phyloP scores from a whole-genome alignment of 1,284 basidiomycete genomes.

The Microbotryum scabiosae region DNA sequence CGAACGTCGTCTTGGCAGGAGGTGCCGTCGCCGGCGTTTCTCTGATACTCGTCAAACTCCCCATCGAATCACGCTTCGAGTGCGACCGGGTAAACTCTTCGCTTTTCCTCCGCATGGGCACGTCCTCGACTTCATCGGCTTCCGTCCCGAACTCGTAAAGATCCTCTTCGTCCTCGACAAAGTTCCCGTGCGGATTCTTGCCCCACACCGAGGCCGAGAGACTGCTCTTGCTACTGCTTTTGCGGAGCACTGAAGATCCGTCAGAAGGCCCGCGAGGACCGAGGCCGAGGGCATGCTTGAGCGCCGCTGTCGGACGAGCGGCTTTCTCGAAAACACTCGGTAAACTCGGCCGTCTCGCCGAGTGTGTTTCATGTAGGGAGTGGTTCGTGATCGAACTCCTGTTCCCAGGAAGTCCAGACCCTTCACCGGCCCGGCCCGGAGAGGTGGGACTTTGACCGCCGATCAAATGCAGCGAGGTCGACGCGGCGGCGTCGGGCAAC shows the following conservation, averaged over 20 bases:
- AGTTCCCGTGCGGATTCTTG: background rate
- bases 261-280: background rate
- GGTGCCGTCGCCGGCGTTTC: conserved; percentile 13
- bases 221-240: background rate
- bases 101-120: conserved; percentile 9
- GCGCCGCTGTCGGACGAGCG: conserved; percentile 25
- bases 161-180: background rate
- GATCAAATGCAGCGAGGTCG: background rate
- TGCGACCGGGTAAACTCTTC: conserved; percentile 7
- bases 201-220: background rate
- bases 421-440: background rate
- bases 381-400: too few relatives aligned
- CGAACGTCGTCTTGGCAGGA: conserved; percentile 16
- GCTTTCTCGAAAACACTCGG: conserved; percentile 35
- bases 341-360: conserved; percentile 25
- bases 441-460: background rate
- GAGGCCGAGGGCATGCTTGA: conserved; percentile 23
- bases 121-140: conserved; percentile 2
- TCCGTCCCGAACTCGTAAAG: conserved; percentile 1
- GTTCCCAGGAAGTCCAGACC: background rate
- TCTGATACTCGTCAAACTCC: background rate
- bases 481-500: too few relatives aligned
- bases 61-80: conserved; percentile 9
- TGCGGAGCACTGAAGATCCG: background rate
- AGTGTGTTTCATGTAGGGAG: too few relatives aligned